Evolutionary conservation across 768 basidiomycete species (phyloP), one percentile per base, ranked within the genome.

Genomic region (Pulveroboletus sp.): DNA sequence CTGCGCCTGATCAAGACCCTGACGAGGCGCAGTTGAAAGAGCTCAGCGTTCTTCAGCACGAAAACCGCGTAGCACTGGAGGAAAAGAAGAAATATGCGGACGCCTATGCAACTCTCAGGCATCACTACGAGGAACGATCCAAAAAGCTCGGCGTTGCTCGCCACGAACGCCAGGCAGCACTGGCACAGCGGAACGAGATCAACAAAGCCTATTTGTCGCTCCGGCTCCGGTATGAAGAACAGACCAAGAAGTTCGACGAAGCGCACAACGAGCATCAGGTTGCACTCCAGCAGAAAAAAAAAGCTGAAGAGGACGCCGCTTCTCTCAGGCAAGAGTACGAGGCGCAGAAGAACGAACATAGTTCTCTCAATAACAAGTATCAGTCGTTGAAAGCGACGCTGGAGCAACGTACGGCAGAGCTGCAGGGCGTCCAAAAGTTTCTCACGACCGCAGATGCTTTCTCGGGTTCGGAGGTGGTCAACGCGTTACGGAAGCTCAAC

Each of bases 401-500:
- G 45, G 63, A 71, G 6, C 56, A 67, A 23, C 71, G 75, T 47
- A 73, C 72, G 6, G 55, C 65, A 37, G 74, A 79, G 57, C 65
- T 75, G 6, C 67, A 69, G 11, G 73, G 71, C 1, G 69, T 67
- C 6, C 76, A 76, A 54, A 65, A 52, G 42, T 80, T 75, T 63
- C 59, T 75, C 39, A 63, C 68, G 14, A 73, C 67, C 29, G 68
- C 66, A 7, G 76, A 79, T 51, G 32, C 58, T 1, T 62, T 70
- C 35, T 73, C 79, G 0, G 70, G 70, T 11, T 70, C 71, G 9
- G 79, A 82, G 27, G 70, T 80, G 6, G 60, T 72, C 26, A 55
- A 59, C 6, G 67, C 72, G 50, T 59, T 81, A 5, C 68, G 71
- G 36, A 64, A 63, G 16, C 59, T 81, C 34, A 76, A 80, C 51